A percentile compares a stretch with the other conserved stretches of the same genome.
These are phyloP conservation scores for Truncatella angustata DNA, from an alignment of 2,329 filamentous ascomycete genomes.

Conservation along the genomic window DNA sequence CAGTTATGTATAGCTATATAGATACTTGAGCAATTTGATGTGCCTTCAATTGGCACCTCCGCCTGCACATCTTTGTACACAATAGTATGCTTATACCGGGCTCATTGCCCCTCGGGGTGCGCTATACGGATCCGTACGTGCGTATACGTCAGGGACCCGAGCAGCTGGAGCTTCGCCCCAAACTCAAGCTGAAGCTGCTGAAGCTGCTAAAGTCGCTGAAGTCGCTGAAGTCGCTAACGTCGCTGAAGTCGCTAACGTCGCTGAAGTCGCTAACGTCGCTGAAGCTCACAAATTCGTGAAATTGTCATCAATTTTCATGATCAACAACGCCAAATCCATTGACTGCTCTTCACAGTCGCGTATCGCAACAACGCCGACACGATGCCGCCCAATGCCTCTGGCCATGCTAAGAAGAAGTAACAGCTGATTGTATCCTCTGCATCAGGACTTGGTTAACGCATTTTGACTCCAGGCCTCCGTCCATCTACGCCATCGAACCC, in stretches of 20 bases:
- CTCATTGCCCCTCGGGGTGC: not conserved
- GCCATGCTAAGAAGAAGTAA: conserved; percentile 31
- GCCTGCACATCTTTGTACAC: too few species aligned
- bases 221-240: too few species aligned
- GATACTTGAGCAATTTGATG: too few species aligned
- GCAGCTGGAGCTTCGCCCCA: not conserved
- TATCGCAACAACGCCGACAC: conserved; percentile 5
- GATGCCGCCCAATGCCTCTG: conserved; percentile 15
- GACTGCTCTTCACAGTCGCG: not conserved
- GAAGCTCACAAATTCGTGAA: too few species aligned
- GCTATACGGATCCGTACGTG: not conserved
- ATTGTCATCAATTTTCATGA: conserved; percentile 5
- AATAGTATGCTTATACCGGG: not conserved
- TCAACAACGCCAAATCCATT: not conserved
- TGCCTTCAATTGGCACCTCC: too few species aligned
- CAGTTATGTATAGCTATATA: too few species aligned
- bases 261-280: too few species aligned
- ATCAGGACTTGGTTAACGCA: not conserved
- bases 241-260: too few species aligned
- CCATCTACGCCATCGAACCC: conserved; percentile 64
- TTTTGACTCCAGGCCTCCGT: conserved; percentile 37
- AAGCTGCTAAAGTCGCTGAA: too few species aligned
- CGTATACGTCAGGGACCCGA: not conserved
- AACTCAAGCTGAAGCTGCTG: not conserved
- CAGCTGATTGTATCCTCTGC: not conserved